Base-by-base conservation (phyloP, 129 eudicot genomes). In the Chrysanthemum makinoi region DNA sequence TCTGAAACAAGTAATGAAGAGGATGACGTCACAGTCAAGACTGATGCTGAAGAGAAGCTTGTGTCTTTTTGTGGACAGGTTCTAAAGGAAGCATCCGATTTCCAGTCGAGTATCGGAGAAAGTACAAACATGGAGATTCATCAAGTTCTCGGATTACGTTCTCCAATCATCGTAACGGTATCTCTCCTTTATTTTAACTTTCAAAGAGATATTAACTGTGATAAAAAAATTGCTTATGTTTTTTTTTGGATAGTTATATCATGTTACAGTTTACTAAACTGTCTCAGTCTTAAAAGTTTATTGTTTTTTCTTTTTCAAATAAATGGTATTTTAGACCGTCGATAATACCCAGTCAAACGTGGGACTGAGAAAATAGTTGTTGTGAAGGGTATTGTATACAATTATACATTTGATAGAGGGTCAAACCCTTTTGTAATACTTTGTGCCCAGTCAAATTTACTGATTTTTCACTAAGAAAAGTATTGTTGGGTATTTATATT, bases 111-210 rank as follows among this genome's bases (percentile, higher is more conserved):
- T 82, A 71, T 83, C 33, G 96, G 87, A 56, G 97, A 88, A 75
- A 69, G 86, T 9, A 78, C 84, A 60, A 86, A 86, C 70, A 87
- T 94, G 96, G 97, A 94, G 59, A 80, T 86, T 72, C 99, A 94
- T 82, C 87, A 81, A 83, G 96, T 94, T 79, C 85, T 94, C 10
- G 99, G 92, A 70, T 81, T 94, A 59, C 96, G 99, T 24, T 94
- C 99, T 78, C 99, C 99, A 8, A 75, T 94, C 66, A 86, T 90
- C 48, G 95, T 90, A 18, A 89, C 85, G 97, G 99, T 94, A 81
- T 35, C 13, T 6, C 16, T 56, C 30, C 11, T 28, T 53, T 28
- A 22, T 50, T 65, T 72, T 19, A 14, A 58, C 35, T 46, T 7
- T 39, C 46, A 33, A 46, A 8, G 51, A n/a, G 22, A 11, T 50